phyloP scores from a whole-genome alignment of 2,329 filamentous ascomycete species.

The Talaromyces sp. region DNA sequence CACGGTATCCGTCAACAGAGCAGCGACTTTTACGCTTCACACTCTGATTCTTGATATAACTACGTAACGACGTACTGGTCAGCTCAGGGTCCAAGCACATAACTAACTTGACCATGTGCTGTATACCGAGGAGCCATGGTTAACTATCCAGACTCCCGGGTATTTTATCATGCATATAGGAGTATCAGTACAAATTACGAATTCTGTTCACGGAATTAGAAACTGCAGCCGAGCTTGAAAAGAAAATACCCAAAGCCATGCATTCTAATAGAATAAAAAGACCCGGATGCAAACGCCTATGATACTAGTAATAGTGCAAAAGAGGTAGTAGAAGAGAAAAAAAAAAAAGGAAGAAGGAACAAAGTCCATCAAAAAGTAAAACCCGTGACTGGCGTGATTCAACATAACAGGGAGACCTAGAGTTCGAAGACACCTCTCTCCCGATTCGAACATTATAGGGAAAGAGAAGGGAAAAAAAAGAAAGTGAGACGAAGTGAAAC shows the following conservation, averaged over 20 bases:
- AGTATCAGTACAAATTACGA: not conserved
- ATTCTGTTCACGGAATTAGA: not conserved
- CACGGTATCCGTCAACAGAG: not conserved
- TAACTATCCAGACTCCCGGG: not conserved
- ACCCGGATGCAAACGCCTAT: constrained; percentile 9
- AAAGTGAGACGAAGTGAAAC: not conserved
- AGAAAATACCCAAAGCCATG: constrained; percentile 8
- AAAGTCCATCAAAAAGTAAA: not conserved
- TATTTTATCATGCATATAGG: not conserved
- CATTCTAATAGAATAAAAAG: constrained; percentile 10
- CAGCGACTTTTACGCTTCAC: too few species aligned
- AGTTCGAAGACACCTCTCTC: not conserved
- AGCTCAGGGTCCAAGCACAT: not conserved
- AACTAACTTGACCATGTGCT: not conserved
- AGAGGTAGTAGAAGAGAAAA: not conserved
- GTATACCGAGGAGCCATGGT: not conserved
- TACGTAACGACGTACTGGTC: too few species aligned
- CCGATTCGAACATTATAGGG: not conserved
- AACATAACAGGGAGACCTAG: constrained; percentile 7
- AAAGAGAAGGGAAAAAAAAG: not conserved
- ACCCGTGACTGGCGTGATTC: constrained; percentile 6
- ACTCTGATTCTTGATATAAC: not conserved
- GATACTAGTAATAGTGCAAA: constrained; percentile 9
- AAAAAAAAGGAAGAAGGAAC: not conserved
- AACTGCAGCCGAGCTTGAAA: not conserved